Base-by-base conservation (phyloP, 2,329 filamentous ascomycete species). In the Fusarium domesticum region DNA sequence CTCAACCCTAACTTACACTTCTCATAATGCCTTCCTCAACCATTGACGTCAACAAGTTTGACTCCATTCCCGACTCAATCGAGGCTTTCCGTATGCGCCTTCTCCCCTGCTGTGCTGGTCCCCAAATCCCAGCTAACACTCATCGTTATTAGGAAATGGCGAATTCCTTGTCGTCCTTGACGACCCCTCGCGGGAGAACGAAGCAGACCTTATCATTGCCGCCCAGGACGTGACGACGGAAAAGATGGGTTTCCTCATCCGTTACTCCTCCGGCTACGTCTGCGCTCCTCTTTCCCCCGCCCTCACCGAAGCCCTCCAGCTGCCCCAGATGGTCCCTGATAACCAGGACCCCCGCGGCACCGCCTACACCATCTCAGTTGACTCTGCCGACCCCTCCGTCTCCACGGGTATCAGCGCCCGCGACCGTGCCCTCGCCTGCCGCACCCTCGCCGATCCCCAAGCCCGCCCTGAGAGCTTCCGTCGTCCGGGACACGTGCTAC, bases 91-190 rank as follows among this genome's bases (percentile, higher is more conserved):
- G 82, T 85, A 72, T 50, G 80, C 67, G 30, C 43, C 35, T 45
- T 32, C 35, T 15, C 6, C 12, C 12, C 19, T 12, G 6, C 6
- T 23, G n/a, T 8, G 28, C 18, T 15, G 14, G 18, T 31, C 8
- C 11, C n/a, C 34, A 17, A 30, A 35, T 19, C 17, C 33, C 6
- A 8, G 20, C 48, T 58, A 37, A 57, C 58, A 38, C 14, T 18
- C 23, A 19, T 44, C 23, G 34, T 8, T 37, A 40, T 6, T 54
- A 88, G 84, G 76, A 61, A 80, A 83, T 69, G 90, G 89, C 68
- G 84, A 97, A 65, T 97, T 97, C 77, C 85, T 98, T 65, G 83
- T 98, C 50, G 92, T 96, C 30, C 88, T 98, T 62, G 93, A 98
- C 74, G 87, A 89, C 57, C 83, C 89, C 53, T 81, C 84, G 51